Percentiles rank a stretch among this genome's conserved stretches.
Evolutionary conservation across 148 eudicot genomes (phyloP).

Genomic region (Chenopodium formosanum): DNA sequence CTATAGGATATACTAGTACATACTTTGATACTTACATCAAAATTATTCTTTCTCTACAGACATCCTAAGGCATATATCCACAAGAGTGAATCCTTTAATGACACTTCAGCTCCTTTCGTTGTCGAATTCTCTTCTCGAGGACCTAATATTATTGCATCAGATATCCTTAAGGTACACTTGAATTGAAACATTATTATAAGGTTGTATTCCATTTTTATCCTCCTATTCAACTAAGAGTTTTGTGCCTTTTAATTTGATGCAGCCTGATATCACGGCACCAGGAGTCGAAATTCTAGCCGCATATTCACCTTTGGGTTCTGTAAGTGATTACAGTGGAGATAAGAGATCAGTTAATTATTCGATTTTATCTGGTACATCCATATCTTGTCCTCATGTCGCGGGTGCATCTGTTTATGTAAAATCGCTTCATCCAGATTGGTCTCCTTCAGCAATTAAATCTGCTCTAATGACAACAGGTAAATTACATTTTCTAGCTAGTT

Average conservation of each 20-base stretch:
- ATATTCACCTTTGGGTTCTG: conserved; percentile 33
- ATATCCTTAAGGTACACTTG: conserved; percentile 28
- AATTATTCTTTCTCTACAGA: conserved; percentile 5
- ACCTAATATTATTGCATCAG: conserved; percentile 31
- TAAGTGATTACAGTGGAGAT: background rate
- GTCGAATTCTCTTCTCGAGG: conserved; percentile 40
- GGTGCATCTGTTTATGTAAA: conserved; percentile 62
- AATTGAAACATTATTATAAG: no score
- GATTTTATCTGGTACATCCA: conserved; percentile 56
- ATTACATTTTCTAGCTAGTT: background rate
- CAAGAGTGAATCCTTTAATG: conserved; percentile 30
- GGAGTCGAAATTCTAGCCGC: conserved; percentile 69
- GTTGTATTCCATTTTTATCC: no score
- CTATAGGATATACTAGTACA: background rate
- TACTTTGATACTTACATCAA: no score
- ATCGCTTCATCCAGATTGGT: conserved; percentile 62
- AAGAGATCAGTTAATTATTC: conserved; percentile 33
- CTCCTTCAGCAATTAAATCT: conserved; percentile 64
- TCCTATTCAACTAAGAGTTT: background rate
- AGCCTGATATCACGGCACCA: conserved; percentile 77
- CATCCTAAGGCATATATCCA: conserved; percentile 26
- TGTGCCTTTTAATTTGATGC: background rate
- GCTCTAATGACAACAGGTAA: conserved; percentile 76
- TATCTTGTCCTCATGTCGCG: conserved; percentile 72
- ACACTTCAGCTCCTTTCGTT: conserved; percentile 34